Evolutionary conservation across 2,329 filamentous ascomycete species (phyloP).

Genomic region (Penicillium sp.): DNA sequence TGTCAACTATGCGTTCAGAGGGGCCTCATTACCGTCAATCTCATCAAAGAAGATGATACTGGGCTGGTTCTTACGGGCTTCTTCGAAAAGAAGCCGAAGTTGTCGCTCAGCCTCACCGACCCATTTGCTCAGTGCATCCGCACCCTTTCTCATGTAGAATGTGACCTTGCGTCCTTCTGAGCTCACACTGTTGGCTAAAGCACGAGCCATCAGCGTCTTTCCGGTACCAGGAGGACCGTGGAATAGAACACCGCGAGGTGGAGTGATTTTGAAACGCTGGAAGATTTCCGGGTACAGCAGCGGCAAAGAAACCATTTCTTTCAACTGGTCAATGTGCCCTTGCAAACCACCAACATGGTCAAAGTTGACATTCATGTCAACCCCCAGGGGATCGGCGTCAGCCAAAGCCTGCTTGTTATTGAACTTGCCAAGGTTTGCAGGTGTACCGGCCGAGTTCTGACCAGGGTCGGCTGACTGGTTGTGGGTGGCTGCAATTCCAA

Average conservation of each 20-base stretch:
- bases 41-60: slow-evolving; percentile 99
- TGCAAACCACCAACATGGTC: slow-evolving; percentile 90
- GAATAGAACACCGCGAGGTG: slow-evolving; percentile 90
- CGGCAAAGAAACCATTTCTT: slow-evolving; percentile 97
- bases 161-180: slow-evolving; percentile 90
- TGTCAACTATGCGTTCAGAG: neutral
- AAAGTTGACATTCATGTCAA: slow-evolving; percentile 89
- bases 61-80: slow-evolving; percentile 90
- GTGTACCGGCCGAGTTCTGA: slow-evolving; percentile 57
- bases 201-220: slow-evolving; percentile 93
- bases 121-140: slow-evolving; percentile 97
- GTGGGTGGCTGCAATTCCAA: slow-evolving; percentile 51
- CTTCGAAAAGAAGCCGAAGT: slow-evolving; percentile 87
- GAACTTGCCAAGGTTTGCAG: slow-evolving; percentile 86
- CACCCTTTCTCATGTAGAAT: slow-evolving; percentile 99
- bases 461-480: slow-evolving; percentile 57
- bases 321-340: slow-evolving; percentile 92
- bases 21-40: slow-evolving; percentile 68
- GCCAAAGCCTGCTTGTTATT: slow-evolving; percentile 90
- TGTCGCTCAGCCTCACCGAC: slow-evolving; percentile 97
- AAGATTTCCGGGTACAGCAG: slow-evolving; percentile 95
- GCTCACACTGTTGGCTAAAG: slow-evolving; percentile 85
- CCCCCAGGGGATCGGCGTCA: slow-evolving; percentile 90
- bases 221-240: slow-evolving; percentile 96
- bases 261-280: slow-evolving; percentile 84